These are phyloP conservation scores for Hypomontagnella submonticulosa DNA, from an alignment of 495 filamentous ascomycete species.

Conservation along the genomic window DNA sequence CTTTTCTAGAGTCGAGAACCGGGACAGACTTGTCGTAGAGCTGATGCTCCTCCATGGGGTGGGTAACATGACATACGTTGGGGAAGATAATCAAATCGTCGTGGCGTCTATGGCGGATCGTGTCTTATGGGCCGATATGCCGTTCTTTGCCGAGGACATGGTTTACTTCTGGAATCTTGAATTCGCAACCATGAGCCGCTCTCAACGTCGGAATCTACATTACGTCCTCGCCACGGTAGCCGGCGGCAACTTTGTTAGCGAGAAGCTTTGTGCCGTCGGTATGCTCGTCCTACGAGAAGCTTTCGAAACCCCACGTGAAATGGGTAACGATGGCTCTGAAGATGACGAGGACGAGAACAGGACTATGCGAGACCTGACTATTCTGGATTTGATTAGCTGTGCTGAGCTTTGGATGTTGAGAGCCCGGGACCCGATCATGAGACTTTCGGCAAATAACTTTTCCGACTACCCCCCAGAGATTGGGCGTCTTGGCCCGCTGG, in stretches of 20 bases:
- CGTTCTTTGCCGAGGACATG: constrained; percentile 20
- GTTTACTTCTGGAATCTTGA: constrained; percentile 14
- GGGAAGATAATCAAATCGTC: constrained; percentile 8
- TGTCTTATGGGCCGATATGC: constrained; percentile 13
- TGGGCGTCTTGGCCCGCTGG: constrained; percentile 9
- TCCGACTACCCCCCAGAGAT: constrained; percentile 14
- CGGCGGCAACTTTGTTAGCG: constrained; percentile 9
- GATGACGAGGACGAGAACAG: constrained; percentile 10
- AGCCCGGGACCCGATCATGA: constrained; percentile 15
- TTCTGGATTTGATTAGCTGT: constrained; percentile 9
- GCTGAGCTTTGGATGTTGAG: constrained; percentile 20
- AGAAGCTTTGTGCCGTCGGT: constrained; percentile 14
- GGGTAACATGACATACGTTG: constrained; percentile 7
- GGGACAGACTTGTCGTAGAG: constrained; percentile 12
- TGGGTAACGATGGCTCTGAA: constrained; percentile 10
- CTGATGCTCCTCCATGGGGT: constrained; percentile 8
- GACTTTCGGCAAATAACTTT: constrained; percentile 12
- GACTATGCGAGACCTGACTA: constrained; percentile 7
- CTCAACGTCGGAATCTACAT: constrained; percentile 13
- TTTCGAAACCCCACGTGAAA: constrained; percentile 15
- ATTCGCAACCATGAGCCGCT: constrained; percentile 12
- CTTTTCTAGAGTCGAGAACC: constrained; percentile 2
- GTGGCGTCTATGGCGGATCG: constrained; percentile 10
- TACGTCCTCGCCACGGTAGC: constrained; percentile 14
- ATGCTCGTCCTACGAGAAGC: constrained; percentile 15